A percentile compares a stretch with the other conserved stretches of the same genome.
These are phyloP conservation scores for Ailanthus altissimus DNA, from an alignment of 345 rosid genomes.

Conservation along the genomic window DNA sequence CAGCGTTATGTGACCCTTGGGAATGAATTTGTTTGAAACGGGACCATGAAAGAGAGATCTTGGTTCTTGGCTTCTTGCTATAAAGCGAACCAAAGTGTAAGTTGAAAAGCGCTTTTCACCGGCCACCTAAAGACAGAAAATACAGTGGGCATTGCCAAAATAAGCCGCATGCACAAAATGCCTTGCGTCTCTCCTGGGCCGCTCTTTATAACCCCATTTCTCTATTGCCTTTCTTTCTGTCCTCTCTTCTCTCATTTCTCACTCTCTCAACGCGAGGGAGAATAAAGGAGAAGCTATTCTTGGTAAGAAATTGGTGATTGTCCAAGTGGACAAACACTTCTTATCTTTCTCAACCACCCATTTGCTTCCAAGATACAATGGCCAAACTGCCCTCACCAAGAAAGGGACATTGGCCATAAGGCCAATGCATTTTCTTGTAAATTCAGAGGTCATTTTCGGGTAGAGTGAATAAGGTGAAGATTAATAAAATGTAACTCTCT, in stretches of 20 bases:
- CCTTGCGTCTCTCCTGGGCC: slow-evolving; percentile 26
- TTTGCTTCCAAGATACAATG: slow-evolving; percentile 16
- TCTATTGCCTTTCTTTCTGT: slow-evolving; percentile 19
- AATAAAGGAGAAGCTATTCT: not conserved
- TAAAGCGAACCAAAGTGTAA: slow-evolving; percentile 45
- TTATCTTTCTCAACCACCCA: slow-evolving; percentile 57
- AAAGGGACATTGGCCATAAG: not conserved
- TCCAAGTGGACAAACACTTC: slow-evolving; percentile 43
- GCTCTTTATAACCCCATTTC: slow-evolving; percentile 30
- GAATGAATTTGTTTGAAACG: slow-evolving; percentile 17
- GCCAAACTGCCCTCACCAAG: slow-evolving; percentile 21
- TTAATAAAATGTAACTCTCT: slow-evolving; percentile 16
- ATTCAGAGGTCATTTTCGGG: slow-evolving; percentile 27
- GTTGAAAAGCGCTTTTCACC: slow-evolving; percentile 62
- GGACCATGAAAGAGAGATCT: slow-evolving; percentile 32
- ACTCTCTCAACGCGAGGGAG: slow-evolving; percentile 18
- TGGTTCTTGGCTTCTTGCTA: slow-evolving; percentile 28
- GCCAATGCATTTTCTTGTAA: not conserved
- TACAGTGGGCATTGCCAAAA: slow-evolving; percentile 17
- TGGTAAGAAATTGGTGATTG: slow-evolving; percentile 27
- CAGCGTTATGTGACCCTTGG: slow-evolving; percentile 6
- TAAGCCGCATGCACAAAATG: slow-evolving; percentile 31
- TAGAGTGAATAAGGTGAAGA: slow-evolving; percentile 13
- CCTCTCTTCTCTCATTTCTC: not conserved
- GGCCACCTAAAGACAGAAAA: slow-evolving; percentile 38